phyloP scores from a whole-genome alignment of 2,329 filamentous ascomycete species.

The Epichloe baconii region DNA sequence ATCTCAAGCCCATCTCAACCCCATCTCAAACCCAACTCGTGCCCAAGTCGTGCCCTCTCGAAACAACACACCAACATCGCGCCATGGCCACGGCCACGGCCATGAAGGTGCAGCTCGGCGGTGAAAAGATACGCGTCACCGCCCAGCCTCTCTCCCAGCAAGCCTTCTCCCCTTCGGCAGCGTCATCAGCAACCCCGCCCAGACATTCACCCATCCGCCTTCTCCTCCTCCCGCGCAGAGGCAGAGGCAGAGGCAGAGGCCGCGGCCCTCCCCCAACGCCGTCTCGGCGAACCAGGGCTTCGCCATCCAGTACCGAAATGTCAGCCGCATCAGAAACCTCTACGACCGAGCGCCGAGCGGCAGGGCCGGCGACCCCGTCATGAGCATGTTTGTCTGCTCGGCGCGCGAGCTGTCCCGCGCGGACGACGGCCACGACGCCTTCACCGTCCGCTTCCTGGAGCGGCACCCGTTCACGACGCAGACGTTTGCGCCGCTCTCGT shows the following conservation, averaged over 20 bases:
- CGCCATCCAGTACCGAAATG: slow-evolving; percentile 73
- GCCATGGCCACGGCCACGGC: neutral
- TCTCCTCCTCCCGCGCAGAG: slow-evolving; percentile 28
- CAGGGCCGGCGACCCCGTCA: slow-evolving; percentile 36
- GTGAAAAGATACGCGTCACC: slow-evolving; percentile 26
- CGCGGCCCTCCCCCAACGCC: slow-evolving; percentile 28
- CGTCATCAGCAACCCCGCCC: slow-evolving; percentile 63
- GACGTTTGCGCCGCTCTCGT: slow-evolving; percentile 70
- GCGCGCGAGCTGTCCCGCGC: slow-evolving; percentile 16
- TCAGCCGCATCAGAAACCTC: slow-evolving; percentile 59
- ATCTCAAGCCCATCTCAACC: too few relatives aligned
- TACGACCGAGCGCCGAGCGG: slow-evolving; percentile 55
- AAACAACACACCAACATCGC: neutral
- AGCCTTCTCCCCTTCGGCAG: slow-evolving; percentile 72
- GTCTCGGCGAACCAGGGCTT: slow-evolving; percentile 71
- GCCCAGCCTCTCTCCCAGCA: slow-evolving; percentile 54
- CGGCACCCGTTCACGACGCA: slow-evolving; percentile 90
- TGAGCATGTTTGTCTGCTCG: slow-evolving; percentile 82
- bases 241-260: neutral
- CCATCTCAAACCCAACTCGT: too few relatives aligned
- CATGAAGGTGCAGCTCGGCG: slow-evolving; percentile 13
- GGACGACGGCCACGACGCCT: slow-evolving; percentile 16
- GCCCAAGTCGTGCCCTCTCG: too few relatives aligned
- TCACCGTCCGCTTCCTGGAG: slow-evolving; percentile 63
- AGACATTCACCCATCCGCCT: slow-evolving; percentile 34